Base-by-base conservation (phyloP, 1,284 basidiomycete species). In the Trametes versicolor region DNA sequence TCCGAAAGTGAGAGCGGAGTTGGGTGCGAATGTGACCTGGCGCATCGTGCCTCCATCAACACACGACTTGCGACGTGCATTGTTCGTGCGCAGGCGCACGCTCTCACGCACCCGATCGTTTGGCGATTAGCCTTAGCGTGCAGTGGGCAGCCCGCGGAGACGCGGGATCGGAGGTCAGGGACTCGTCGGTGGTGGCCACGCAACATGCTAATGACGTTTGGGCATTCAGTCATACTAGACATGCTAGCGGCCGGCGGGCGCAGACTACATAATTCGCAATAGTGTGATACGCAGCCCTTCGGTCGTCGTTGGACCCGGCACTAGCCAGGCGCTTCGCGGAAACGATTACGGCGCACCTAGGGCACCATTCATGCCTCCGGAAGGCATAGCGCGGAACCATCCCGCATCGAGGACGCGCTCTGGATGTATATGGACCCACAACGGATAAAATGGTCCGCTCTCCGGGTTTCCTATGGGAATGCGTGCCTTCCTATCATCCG, bases 351-450 rank as follows among this genome's bases (percentile, higher is more conserved):
- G 29, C 23, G 43, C 29, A 48, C 34, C 0, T 25, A 23, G 36
- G 55, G n/a, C 5, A 36, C 21, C 17, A 39, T 25, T 32, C 34
- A 12, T 37, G 27, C 47, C 34, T 27, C 23, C 47, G 57, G 50
- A 36, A 19, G 36, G 34, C 17, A 34, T 43, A 58, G 58, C 58
- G 58, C 48, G 54, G 55, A 45, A 32, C 55, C 43, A 62, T 43
- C 17, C 57, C 64, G 19, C 32, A 49, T 41, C 34, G 47, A 27
- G 56, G 50, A n/a, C 19, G 17, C 57, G 36, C 39, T 43, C 52
- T 55, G 52, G 45, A 41, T 34, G 48, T 7, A 49, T 32, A 47
- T 60, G 65, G 65, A 66, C 61, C 65, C 55, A 66, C 65, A 66
- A 63, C 61, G 54, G 65, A 60, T 39, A 21, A 49, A 55, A 34